These are phyloP conservation scores for Posidonia oceanica DNA, from an alignment of 116 monocot genomes.

Conservation along the genomic window DNA sequence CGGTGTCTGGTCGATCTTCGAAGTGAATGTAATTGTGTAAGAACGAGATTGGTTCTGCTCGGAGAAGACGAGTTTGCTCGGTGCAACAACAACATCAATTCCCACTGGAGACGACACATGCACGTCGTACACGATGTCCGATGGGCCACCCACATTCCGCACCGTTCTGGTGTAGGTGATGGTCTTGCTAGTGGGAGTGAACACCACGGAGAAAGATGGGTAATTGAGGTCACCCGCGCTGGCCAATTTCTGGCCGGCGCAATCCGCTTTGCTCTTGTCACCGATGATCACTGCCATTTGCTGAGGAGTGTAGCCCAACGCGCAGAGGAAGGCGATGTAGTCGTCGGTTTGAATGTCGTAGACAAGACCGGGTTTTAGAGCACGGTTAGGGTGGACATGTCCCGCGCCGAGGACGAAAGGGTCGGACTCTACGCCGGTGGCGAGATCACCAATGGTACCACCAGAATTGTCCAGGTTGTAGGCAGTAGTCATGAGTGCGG, in stretches of 20 bases:
- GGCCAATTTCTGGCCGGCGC: constrained; percentile 25
- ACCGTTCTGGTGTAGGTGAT: constrained; percentile 57
- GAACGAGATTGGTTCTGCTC: constrained; percentile 24
- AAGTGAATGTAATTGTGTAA: constrained; percentile 45
- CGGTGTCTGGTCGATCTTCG: constrained; percentile 6
- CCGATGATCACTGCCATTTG: constrained; percentile 58
- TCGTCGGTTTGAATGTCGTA: constrained; percentile 55
- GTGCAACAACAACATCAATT: constrained; percentile 43
- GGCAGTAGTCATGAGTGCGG: constrained; percentile 87
- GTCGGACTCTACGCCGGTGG: constrained; percentile 50
- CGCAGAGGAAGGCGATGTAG: constrained; percentile 81
- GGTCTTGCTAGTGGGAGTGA: constrained; percentile 12
- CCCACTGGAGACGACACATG: constrained; percentile 35
- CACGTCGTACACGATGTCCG: constrained; percentile 29
- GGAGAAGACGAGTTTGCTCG: constrained; percentile 60
- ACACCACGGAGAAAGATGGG: constrained; percentile 67
- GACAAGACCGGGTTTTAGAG: constrained; percentile 76
- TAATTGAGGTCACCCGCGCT: constrained; percentile 75
- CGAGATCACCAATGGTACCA: constrained; percentile 48
- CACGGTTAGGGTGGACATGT: constrained; percentile 78
- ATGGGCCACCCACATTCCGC: constrained; percentile 46
- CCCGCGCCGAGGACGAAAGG: constrained; percentile 82
- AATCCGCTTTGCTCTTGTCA: constrained; percentile 28
- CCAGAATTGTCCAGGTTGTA: constrained; percentile 70
- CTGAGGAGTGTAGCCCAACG: constrained; percentile 37